Base-by-base conservation (phyloP, 768 basidiomycete genomes). In the Phaeotremella fagi region DNA sequence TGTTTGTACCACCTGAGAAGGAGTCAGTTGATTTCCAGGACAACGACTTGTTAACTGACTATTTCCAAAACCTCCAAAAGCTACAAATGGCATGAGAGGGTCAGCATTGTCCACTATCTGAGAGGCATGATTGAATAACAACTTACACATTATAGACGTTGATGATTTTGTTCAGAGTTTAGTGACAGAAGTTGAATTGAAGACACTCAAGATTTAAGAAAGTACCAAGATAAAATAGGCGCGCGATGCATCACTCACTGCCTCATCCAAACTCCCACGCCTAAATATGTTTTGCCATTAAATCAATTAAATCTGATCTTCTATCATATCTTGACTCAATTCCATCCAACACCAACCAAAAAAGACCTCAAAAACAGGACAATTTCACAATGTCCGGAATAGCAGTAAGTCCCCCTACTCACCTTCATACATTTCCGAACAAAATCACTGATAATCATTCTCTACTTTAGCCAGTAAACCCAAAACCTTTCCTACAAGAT, bases 401-500 rank as follows among this genome's bases (percentile, higher is more conserved):
- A 45, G 62, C 62, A 45, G 64, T 66, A 42, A 51, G 64, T 63
- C 45, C 23, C 41, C 7, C 20, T 18, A 9, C 6, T 43, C 41
- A 7, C 7, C 41, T 18, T 6, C 41, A 12, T 43, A 18, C 7
- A 7, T 43, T 33, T 33, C 9, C 31, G 31, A 43, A 43, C 7
- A 43, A 7, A 47, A 37, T 33, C 47, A 15, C n/a, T n/a, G n/a
- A n/a, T n/a, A n/a, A n/a, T n/a, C n/a, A n/a, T n/a, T 27, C 18
- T 9, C 25, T 41, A 22, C 15, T 29, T 50, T 56, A 70, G 68
- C 92, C 92, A 62, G 90, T 98, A 68, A 99, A 99, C 77, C 95
- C 95, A 20, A 98, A 98, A 78, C 95, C 95, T 4, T 98, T 98
- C 79, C 81, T 99, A 69, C 91, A 97, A 78, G 92, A 95, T 75